A percentile compares a stretch with the other conserved stretches of the same genome.
Conservation (phyloP, 2,329 filamentous ascomycete genomes). For the Leptographium galeiforme region DNA sequence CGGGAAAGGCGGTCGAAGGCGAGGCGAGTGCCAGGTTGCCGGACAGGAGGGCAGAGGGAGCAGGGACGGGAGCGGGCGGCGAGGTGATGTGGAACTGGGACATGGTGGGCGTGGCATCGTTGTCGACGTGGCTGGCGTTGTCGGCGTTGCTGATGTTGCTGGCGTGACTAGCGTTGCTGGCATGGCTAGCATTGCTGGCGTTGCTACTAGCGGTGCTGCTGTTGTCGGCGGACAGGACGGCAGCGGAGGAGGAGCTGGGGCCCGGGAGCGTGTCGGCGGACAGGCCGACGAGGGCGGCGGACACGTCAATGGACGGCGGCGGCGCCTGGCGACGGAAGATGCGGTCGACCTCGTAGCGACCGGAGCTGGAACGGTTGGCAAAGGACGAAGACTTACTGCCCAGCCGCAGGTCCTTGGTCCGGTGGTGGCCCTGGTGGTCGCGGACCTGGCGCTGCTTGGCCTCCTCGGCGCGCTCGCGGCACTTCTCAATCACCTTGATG, state of each 20-base stretch:
- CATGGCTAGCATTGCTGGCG: neutral
- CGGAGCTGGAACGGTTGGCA: conserved; percentile 28
- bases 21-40: neutral
- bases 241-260: neutral
- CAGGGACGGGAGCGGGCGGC: conserved; percentile 44
- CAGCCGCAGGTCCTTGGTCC: conserved; percentile 34
- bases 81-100: conserved; percentile 53
- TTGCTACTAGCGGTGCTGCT: neutral
- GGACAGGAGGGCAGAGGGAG: neutral
- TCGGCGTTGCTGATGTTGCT: neutral
- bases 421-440: conserved; percentile 37
- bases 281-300: conserved; percentile 37
- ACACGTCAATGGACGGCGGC: conserved; percentile 72
- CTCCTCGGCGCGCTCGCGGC: conserved; percentile 74
- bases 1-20: neutral
- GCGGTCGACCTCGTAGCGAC: conserved; percentile 33
- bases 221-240: neutral
- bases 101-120: conserved; percentile 46
- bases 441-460: conserved; percentile 56
- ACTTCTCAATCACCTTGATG: conserved; percentile 88
- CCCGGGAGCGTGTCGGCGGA: conserved; percentile 20
- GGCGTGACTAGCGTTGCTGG: conserved; percentile 8
- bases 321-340: conserved; percentile 61
- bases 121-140: conserved; percentile 10
- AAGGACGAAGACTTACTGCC: conserved; percentile 38